phyloP scores from a whole-genome alignment of 768 basidiomycete genomes.

The Rickenella mellea region DNA sequence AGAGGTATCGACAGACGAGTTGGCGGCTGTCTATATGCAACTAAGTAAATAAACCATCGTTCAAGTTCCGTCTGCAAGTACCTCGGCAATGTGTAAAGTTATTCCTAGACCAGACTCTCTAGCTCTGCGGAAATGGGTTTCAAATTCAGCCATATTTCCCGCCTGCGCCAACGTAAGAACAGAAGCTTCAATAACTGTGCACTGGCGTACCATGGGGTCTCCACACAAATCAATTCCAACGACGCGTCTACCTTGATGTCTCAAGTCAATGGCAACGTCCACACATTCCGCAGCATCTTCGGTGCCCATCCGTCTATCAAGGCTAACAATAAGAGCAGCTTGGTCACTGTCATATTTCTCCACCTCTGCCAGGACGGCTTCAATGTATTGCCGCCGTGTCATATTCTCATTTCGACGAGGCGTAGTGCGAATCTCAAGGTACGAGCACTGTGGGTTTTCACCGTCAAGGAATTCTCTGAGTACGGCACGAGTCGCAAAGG shows the following conservation, averaged over 20 bases:
- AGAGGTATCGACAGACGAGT: constrained; percentile 48
- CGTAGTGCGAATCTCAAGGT: constrained; percentile 79
- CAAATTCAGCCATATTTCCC: constrained; percentile 47
- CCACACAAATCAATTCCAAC: constrained; percentile 81
- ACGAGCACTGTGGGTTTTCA: constrained; percentile 44
- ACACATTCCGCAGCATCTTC: constrained; percentile 46
- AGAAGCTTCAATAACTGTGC: neutral
- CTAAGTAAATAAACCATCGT: neutral
- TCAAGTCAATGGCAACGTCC: constrained; percentile 44
- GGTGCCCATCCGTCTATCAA: constrained; percentile 63
- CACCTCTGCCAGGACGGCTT: constrained; percentile 55
- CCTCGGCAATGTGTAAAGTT: constrained; percentile 84
- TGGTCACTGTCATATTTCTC: constrained; percentile 41
- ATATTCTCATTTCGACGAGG: constrained; percentile 53
- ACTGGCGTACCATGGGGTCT: constrained; percentile 43
- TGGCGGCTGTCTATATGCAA: constrained; percentile 30
- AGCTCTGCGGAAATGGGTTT: constrained; percentile 40
- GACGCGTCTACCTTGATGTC: constrained; percentile 45
- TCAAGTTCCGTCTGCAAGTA: too few species aligned
- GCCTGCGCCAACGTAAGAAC: constrained; percentile 20
- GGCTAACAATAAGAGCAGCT: constrained; percentile 59
- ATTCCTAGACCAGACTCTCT: constrained; percentile 54
- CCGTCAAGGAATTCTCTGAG: constrained; percentile 51
- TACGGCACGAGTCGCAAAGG: constrained; percentile 52
- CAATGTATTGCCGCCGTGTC: constrained; percentile 51